phyloP scores from a whole-genome alignment of 371 early-diverging fungal genomes.

The Mucor saturninus region DNA sequence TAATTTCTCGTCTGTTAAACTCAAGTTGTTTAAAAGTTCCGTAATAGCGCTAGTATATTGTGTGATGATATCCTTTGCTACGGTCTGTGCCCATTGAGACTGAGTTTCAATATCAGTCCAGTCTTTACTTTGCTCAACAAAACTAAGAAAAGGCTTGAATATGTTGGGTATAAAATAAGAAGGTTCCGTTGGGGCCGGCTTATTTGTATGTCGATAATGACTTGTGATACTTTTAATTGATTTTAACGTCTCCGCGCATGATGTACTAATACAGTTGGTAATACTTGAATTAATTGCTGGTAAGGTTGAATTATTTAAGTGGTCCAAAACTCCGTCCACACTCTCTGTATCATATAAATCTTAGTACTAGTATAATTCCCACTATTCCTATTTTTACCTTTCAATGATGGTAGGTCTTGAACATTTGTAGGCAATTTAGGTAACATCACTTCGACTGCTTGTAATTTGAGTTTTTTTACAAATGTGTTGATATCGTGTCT shows the following conservation, averaged over 20 bases:
- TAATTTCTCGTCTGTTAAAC: constrained; percentile 39
- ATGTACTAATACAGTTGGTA: constrained; percentile 50
- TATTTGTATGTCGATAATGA: constrained; percentile 62
- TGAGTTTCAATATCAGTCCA: constrained; percentile 27
- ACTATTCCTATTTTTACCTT: constrained; percentile 34
- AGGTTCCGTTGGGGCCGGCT: constrained; percentile 56
- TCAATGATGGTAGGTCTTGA: constrained; percentile 37
- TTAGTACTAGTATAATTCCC: neutral
- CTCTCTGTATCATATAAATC: constrained; percentile 30
- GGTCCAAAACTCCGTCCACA: constrained; percentile 31
- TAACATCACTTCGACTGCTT: constrained; percentile 27
- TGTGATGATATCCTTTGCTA: constrained; percentile 42
- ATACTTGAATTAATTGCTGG: constrained; percentile 55
- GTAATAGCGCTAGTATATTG: constrained; percentile 29
- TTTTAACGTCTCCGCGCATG: constrained; percentile 59
- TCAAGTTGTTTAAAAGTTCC: constrained; percentile 38
- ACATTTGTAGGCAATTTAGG: constrained; percentile 42
- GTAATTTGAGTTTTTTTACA: constrained; percentile 13
- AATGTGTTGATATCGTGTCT: constrained; percentile 5
- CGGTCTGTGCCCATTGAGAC: constrained; percentile 33
- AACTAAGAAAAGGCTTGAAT: constrained; percentile 57
- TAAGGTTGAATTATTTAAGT: constrained; percentile 26
- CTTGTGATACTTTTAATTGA: constrained; percentile 50
- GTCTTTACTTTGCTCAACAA: constrained; percentile 38
- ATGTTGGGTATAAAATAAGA: constrained; percentile 68